Evolutionary conservation across 352 stramenopile genomes (phyloP).

Genomic region (Pythium apleroticum): DNA sequence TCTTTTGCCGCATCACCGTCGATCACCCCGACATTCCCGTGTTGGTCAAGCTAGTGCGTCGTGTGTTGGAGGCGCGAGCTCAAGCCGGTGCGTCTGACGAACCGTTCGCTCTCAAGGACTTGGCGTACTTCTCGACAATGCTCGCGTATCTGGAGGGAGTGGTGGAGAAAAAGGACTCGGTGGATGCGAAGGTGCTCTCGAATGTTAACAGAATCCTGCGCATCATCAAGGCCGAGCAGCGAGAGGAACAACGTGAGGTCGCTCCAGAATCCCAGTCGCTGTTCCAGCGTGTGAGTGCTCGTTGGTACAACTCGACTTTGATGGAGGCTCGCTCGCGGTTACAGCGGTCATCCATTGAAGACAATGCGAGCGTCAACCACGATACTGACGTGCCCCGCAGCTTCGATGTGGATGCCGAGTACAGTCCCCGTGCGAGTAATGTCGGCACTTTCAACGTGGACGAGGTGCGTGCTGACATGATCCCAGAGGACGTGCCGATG

Average conservation of each 20-base stretch:
- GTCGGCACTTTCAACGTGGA: constrained; percentile 58
- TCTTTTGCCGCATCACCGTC: constrained; percentile 70
- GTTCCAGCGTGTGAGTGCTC: constrained; percentile 50
- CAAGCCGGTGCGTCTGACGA: constrained; percentile 26
- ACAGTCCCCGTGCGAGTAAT: constrained; percentile 33
- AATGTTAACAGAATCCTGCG: constrained; percentile 77
- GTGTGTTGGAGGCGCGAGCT: constrained; percentile 61
- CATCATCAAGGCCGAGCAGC: constrained; percentile 63
- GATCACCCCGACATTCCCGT: constrained; percentile 69
- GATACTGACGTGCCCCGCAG: constrained; percentile 26
- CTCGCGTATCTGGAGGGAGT: constrained; percentile 31
- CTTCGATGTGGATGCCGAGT: constrained; percentile 64
- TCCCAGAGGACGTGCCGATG: constrained; percentile 27
- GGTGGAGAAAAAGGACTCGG: constrained; percentile 22
- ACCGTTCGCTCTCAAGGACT: constrained; percentile 55
- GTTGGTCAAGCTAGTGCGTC: constrained; percentile 72
- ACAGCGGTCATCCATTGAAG: constrained; percentile 11
- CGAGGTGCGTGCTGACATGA: constrained; percentile 38
- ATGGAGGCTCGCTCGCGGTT: constrained; percentile 32
- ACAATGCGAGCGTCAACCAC: constrained; percentile 17
- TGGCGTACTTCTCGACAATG: constrained; percentile 69
- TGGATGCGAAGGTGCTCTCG: constrained; percentile 52
- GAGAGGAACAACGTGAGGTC: constrained; percentile 42
- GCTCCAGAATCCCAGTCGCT: constrained; percentile 59
- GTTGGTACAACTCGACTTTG: constrained; percentile 75